Percentiles rank a stretch among this genome's conserved stretches.
Conservation (phyloP, 2,329 filamentous ascomycete species). For the Nannizzia gypsea region DNA sequence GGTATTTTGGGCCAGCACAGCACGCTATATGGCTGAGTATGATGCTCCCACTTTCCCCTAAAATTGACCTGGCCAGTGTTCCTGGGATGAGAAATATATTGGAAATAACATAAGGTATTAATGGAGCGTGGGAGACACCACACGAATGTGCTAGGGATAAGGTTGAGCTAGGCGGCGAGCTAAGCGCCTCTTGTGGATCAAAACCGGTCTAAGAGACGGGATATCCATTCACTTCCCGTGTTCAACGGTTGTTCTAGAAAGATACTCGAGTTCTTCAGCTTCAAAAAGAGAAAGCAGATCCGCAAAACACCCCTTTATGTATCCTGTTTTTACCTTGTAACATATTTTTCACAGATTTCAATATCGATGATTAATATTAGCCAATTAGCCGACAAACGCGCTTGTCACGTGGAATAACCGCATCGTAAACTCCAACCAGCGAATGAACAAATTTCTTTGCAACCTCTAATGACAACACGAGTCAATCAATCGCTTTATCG, state of each 20-base stretch:
- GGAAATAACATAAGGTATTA: too few species aligned
- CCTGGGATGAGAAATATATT: too few species aligned
- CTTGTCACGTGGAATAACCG: background rate
- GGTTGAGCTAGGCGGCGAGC: background rate
- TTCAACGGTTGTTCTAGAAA: background rate
- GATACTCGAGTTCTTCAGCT: background rate
- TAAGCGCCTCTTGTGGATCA: background rate
- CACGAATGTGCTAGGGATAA: background rate
- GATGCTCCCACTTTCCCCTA: too few species aligned
- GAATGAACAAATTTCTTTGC: too few species aligned
- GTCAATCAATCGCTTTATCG: too few species aligned
- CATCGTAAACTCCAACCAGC: too few species aligned
- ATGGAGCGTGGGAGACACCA: background rate
- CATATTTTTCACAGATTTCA: too few species aligned
- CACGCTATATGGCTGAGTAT: too few species aligned
- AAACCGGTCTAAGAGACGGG: background rate
- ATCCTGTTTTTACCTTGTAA: too few species aligned
- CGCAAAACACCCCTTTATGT: slow-evolving; percentile 4
- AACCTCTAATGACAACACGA: too few species aligned
- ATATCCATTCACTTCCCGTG: background rate
- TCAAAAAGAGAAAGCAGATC: slow-evolving; percentile 29
- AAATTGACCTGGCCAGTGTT: too few species aligned
- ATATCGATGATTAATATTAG: background rate
- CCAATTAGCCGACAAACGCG: background rate
- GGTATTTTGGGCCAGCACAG: background rate